These are phyloP conservation scores for Musa balbisiana DNA, from an alignment of 202 grass and related monocot genomes.

Conservation along the genomic window DNA sequence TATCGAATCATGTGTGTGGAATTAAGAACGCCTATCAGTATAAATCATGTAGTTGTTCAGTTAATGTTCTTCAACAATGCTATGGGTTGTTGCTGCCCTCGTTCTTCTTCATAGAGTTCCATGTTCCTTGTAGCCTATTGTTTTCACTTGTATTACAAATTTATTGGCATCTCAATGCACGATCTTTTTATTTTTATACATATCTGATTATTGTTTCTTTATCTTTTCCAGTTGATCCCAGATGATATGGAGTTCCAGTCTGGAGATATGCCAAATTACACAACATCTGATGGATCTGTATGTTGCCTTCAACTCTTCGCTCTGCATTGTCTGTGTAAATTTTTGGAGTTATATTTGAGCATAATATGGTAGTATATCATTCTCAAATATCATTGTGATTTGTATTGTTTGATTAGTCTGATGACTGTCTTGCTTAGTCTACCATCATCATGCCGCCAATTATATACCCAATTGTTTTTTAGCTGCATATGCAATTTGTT, in stretches of 20 bases:
- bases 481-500: neutral
- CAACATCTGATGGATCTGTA: constrained; percentile 96
- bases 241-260: constrained; percentile 98
- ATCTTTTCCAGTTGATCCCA: constrained; percentile 61
- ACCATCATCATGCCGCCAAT: neutral
- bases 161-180: neutral
- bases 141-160: neutral
- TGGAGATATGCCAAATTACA: constrained; percentile 90
- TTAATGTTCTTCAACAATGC: neutral
- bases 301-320: constrained; percentile 9
- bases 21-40: neutral
- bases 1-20: constrained; percentile 90
- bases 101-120: neutral
- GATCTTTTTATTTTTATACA: constrained; percentile 6
- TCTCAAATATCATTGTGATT: neutral
- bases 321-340: neutral
- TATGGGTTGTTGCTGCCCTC: neutral
- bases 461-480: neutral
- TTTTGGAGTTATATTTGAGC: neutral
- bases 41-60: neutral
- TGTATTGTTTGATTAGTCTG: neutral
- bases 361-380: neutral
- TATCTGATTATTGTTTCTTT: neutral
- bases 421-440: neutral
- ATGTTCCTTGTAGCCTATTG: neutral